phyloP scores from a whole-genome alignment of 2,329 filamentous ascomycete species.

The Diatrype stigma region DNA sequence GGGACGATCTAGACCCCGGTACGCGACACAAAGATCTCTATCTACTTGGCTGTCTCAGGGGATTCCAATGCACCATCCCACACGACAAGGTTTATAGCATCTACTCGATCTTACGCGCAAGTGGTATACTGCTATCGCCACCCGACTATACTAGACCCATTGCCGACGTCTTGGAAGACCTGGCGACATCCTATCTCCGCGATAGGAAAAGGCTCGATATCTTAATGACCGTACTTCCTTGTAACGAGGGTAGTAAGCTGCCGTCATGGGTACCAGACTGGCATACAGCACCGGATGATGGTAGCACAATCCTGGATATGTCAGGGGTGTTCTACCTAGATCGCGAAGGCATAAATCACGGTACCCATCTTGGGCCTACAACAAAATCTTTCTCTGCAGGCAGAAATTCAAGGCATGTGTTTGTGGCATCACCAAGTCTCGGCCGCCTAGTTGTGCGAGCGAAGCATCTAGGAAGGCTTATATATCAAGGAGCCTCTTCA shows the following conservation, averaged over 20 bases:
- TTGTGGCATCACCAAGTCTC: neutral
- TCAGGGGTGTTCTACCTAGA: no score
- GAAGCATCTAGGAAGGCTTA: neutral
- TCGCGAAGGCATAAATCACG: no score
- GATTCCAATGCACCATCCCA: neutral
- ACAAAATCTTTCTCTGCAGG: neutral
- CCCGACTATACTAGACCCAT: conserved; percentile 8
- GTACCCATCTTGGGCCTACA: no score
- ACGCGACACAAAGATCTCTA: neutral
- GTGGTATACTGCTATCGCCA: conserved; percentile 1
- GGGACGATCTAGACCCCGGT: neutral
- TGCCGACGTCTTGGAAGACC: conserved; percentile 5
- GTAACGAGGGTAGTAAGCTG: neutral
- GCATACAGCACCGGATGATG: no score
- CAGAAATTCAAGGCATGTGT: neutral
- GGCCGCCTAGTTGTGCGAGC: neutral
- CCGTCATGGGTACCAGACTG: conserved; percentile 13
- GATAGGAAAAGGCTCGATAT: conserved; percentile 3
- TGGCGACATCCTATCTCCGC: conserved; percentile 3
- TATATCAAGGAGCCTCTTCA: neutral
- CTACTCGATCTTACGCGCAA: conserved; percentile 1
- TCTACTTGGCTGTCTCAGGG: conserved; percentile 1
- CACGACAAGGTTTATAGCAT: conserved; percentile 9
- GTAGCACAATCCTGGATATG: no score
- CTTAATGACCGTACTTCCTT: neutral